Evolutionary conservation across 2,329 filamentous ascomycete species (phyloP), one percentile per base, ranked within the genome.

Genomic region (Pseudocercospora fijiensis): DNA sequence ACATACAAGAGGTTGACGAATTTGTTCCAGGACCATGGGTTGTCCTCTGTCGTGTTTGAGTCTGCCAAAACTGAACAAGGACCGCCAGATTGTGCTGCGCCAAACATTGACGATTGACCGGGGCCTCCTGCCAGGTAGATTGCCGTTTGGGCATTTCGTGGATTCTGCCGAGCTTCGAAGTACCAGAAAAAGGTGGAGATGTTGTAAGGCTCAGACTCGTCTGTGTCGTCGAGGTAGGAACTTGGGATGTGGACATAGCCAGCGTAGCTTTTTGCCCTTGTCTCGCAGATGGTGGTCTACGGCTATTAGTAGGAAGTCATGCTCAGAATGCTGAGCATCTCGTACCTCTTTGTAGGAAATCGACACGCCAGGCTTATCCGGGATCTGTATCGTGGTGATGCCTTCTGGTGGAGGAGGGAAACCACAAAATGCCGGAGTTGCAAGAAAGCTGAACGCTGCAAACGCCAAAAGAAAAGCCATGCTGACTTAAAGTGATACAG

Each of bases 101-200:
- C 85, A 60, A 85, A 81, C 78, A 88, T 82, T 9, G 83, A 86
- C 13, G 81, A 83, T 10, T 80, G 80, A 2, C 86, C 86, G 3
- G 86, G 86, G 0, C 86, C 86, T 41, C 84, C 84, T 58, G 83
- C 83, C 70, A 89, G 81, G 82, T 85, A 89, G 24, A 88, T 83
- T 0, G 84, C 82, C 30, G 88, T 75, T 0, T 85, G 86, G 3
- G 85, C 85, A 58, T 81, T 78, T 9, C 72, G 67, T 1, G 85
- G 79, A 68, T 81, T 77, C 4, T 83, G 78, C 8, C 84, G 78
- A 5, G 86, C 79, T 69, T 87, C 84, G 69, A 88, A 84, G 70
- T 87, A 88, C 84, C 85, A 87, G 76, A 88, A 89, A 75, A 87
- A 88, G 55, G 84, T 88, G 69, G 68, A 71, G 4, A 70, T 66